Conservation (phyloP, 768 basidiomycete genomes). For the Cystobasidium tubakii region DNA sequence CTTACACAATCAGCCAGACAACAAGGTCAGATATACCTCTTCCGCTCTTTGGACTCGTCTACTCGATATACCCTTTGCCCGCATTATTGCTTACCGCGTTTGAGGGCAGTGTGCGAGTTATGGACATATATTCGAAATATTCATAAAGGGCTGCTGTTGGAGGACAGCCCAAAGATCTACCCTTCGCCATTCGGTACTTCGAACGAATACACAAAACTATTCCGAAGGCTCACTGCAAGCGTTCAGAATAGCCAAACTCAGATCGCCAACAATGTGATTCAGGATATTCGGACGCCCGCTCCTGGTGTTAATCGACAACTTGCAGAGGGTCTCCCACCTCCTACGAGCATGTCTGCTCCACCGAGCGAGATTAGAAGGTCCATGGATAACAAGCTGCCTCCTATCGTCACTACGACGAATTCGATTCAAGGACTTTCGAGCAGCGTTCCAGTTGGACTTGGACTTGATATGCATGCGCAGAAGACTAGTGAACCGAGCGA, state of each 20-base stretch:
- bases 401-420: not conserved
- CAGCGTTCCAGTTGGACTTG: not conserved
- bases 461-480: not conserved
- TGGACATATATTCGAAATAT: conserved; percentile 45
- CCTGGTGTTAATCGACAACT: conserved; percentile 5
- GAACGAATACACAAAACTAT: conserved; percentile 4
- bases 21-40: conserved; percentile 42
- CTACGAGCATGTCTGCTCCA: not conserved
- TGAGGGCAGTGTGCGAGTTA: conserved; percentile 47
- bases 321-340: not conserved
- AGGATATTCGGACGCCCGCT: conserved; percentile 14
- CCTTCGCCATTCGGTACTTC: conserved; percentile 7
- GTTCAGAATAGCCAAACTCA: conserved; percentile 4
- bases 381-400: not conserved
- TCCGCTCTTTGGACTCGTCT: conserved; percentile 38
- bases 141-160: conserved; percentile 43
- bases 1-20: conserved; percentile 22
- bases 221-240: not conserved
- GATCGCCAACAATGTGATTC: not conserved
- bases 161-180: conserved; percentile 37
- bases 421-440: not conserved
- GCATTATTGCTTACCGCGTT: conserved; percentile 43
- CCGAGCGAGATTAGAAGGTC: no score
- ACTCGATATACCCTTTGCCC: conserved; percentile 44
- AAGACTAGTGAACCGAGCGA: not conserved